Conservation (phyloP, 345 rosid genomes). For the Punica granatum region DNA sequence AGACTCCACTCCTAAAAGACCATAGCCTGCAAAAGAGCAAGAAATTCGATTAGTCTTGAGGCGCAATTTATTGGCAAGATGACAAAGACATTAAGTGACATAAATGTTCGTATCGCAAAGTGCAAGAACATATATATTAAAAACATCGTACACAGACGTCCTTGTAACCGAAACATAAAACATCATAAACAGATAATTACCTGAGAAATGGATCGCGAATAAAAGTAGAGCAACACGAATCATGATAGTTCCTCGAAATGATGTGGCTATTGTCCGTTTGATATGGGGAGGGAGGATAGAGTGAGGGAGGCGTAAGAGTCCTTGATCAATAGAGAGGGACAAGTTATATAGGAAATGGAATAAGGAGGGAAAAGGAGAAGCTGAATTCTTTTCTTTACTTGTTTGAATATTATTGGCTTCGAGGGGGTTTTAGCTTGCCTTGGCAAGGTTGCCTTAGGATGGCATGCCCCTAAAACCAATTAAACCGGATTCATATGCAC, state of each 20-base stretch:
- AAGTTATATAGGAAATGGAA: slow-evolving; percentile 5
- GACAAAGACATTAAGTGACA: background rate
- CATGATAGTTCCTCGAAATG: background rate
- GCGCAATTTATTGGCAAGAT: background rate
- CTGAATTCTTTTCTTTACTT: slow-evolving; percentile 22
- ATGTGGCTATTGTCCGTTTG: background rate
- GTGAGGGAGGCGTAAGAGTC: slow-evolving; percentile 4
- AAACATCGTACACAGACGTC: too few relatives aligned
- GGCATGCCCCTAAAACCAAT: background rate
- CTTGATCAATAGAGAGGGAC: background rate
- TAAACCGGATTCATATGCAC: background rate
- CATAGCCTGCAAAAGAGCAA: background rate
- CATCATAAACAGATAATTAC: background rate
- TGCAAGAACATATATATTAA: background rate
- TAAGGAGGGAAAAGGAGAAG: background rate
- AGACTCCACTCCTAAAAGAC: slow-evolving; percentile 24
- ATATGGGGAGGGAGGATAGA: slow-evolving; percentile 9
- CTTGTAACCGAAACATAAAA: too few relatives aligned
- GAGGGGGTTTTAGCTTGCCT: slow-evolving; percentile 9
- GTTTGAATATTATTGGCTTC: slow-evolving; percentile 11
- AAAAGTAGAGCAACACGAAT: slow-evolving; percentile 1
- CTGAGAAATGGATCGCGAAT: background rate
- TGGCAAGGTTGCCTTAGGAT: slow-evolving; percentile 8
- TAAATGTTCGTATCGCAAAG: background rate
- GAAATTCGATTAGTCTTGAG: background rate